Conservation (phyloP, 2,329 filamentous ascomycete genomes). For the Epichloe sibirici region DNA sequence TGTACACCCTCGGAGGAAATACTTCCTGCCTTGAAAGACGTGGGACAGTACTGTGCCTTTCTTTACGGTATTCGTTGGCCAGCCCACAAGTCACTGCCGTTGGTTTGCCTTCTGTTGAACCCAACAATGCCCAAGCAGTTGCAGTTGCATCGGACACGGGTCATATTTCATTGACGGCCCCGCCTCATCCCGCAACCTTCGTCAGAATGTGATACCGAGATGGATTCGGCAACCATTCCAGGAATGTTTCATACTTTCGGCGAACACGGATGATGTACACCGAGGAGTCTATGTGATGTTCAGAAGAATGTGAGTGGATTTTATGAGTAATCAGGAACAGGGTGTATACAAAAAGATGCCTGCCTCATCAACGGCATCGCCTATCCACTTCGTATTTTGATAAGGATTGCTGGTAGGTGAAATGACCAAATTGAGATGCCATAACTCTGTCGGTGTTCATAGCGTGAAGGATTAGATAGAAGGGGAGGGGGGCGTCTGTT, state of each 20-base stretch:
- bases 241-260: conserved; percentile 2
- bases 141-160: conserved; percentile 4
- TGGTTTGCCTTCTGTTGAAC: conserved; percentile 7
- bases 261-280: neutral
- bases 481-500: neutral
- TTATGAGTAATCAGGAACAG: neutral
- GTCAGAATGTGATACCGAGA: conserved; percentile 3
- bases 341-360: neutral
- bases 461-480: neutral
- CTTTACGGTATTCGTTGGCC: neutral
- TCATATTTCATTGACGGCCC: conserved; percentile 1
- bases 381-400: neutral
- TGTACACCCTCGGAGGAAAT: neutral
- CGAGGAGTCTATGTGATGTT: neutral
- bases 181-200: conserved; percentile 3
- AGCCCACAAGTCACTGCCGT: conserved; percentile 1
- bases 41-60: conserved; percentile 1
- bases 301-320: neutral
- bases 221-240: neutral
- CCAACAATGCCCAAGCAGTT: conserved; percentile 1
- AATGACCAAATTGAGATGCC: neutral
- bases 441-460: neutral
- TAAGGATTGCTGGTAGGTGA: neutral
- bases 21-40: neutral
- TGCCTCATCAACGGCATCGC: neutral